phyloP scores from a whole-genome alignment of 371 early-diverging fungal species.

The Blastocladiella emersonii region DNA sequence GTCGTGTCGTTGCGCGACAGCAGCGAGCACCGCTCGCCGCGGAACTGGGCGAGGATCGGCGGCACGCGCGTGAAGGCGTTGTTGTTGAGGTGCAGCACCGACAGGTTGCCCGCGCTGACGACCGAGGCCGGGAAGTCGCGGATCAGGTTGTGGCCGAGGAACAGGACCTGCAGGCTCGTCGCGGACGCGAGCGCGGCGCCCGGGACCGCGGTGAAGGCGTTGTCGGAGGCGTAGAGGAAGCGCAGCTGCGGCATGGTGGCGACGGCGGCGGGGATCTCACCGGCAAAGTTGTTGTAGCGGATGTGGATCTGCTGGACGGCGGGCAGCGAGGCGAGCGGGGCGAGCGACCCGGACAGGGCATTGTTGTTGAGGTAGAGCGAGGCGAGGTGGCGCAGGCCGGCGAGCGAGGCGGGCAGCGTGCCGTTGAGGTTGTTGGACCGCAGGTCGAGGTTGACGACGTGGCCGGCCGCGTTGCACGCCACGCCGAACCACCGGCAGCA shows the following conservation, averaged over 20 bases:
- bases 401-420: not conserved
- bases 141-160: not conserved
- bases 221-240: not conserved
- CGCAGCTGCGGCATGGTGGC: not conserved
- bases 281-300: not conserved
- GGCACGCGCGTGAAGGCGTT: not conserved
- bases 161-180: not conserved
- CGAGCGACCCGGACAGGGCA: not conserved
- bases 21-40: not conserved
- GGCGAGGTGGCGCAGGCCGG: not conserved
- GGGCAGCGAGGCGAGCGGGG: not conserved
- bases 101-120: not conserved
- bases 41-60: not conserved
- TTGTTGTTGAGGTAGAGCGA: not conserved
- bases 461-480: not conserved
- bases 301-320: not conserved
- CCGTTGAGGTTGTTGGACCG: not conserved
- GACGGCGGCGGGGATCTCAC: not conserved
- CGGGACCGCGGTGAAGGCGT: not conserved
- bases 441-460: not conserved
- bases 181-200: not conserved
- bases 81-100: not conserved
- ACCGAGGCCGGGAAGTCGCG: not conserved
- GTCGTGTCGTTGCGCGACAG: not conserved
- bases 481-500: not conserved